Evolutionary conservation across 352 stramenopile genomes (phyloP), one percentile per base, ranked within the genome.

Genomic region (Pythium pyrilobum): DNA sequence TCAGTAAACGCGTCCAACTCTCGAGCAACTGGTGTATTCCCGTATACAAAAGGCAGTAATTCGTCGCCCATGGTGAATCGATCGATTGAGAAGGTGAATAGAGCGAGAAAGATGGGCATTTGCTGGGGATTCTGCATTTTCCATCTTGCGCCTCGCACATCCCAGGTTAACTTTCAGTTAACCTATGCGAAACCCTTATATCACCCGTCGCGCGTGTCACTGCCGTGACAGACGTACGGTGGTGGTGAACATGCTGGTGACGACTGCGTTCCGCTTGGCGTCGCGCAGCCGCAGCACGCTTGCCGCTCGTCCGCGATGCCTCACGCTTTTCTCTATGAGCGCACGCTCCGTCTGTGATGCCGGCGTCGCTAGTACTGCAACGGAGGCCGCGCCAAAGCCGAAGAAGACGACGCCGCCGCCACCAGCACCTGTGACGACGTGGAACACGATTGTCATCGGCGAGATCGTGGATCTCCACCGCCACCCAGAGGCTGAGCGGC

Each of bases 361-460:
- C 23, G 32, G 29, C 18, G 46, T 21, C 13, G 20, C 33, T 27
- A 42, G 18, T 24, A 20, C 24, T 24, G 28, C 29, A 9, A 16
- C 37, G 3, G 49, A 44, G 21, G 28, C 24, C 7, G 25, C 25
- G 36, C 41, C 15, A 50, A 18, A 15, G 13, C 37, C 33, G 18
- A 25, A 36, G 43, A 53, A 46, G 29, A 31, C 29, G 37, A 23
- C 57, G 34, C 49, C 45, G 23, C 47, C 70, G 24, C 66, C 67
- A 36, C 28, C 58, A 6, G 21, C 58, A 9, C 52, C 70, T 12
- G 51, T 67, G 61, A 87, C 74, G 47, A 87, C 79, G 18, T 89
- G 79, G 79, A 62, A 72, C 37, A 76, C 64, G 28, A 56, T 92
- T 29, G 70, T 89, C n/a, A 55, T 91, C 16, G 81, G 81, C 38